Conservation (phyloP, 108 stramenopile species). For the Nitzschia sp. region DNA sequence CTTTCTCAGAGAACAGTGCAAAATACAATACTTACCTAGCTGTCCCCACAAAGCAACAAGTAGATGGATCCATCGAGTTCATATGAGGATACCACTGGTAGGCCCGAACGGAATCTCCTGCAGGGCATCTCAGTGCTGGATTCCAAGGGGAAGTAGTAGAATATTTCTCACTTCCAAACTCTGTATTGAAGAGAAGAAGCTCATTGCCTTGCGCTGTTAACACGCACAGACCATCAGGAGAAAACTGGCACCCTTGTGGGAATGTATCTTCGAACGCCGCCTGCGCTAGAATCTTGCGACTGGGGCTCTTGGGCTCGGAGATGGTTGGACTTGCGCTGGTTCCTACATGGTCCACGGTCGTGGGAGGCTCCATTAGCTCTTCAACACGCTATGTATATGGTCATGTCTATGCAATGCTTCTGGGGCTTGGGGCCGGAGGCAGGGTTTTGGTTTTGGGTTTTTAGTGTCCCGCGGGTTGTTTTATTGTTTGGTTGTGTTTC, state of each 20-base stretch:
- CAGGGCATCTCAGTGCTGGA: slow-evolving; percentile 49
- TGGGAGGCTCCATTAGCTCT: too few relatives aligned
- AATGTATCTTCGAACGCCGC: slow-evolving; percentile 16
- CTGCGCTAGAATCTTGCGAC: neutral
- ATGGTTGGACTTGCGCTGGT: too few relatives aligned
- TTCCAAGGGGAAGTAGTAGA: slow-evolving; percentile 41
- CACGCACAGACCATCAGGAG: slow-evolving; percentile 82
- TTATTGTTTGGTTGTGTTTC: too few relatives aligned
- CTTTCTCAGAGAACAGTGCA: neutral
- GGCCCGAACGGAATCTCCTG: slow-evolving; percentile 66
- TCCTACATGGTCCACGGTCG: too few relatives aligned
- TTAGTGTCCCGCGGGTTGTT: too few relatives aligned
- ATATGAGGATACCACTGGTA: slow-evolving; percentile 84
- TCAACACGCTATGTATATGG: too few relatives aligned
- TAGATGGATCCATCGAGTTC: slow-evolving; percentile 54
- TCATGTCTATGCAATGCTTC: too few relatives aligned
- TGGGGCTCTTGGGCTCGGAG: neutral
- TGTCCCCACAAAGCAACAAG: slow-evolving; percentile 55
- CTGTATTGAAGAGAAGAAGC: slow-evolving; percentile 75
- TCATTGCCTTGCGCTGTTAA: slow-evolving; percentile 50
- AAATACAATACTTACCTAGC: slow-evolving; percentile 27
- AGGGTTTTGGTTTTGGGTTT: too few relatives aligned
- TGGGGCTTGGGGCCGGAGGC: too few relatives aligned
- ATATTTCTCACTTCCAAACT: slow-evolving; percentile 8
- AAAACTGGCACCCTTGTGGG: slow-evolving; percentile 71